A percentile compares a stretch with the other conserved stretches of the same genome.
Evolutionary conservation across 495 filamentous ascomycete genomes (phyloP).

Genomic region (Penicillium maclennaniae): DNA sequence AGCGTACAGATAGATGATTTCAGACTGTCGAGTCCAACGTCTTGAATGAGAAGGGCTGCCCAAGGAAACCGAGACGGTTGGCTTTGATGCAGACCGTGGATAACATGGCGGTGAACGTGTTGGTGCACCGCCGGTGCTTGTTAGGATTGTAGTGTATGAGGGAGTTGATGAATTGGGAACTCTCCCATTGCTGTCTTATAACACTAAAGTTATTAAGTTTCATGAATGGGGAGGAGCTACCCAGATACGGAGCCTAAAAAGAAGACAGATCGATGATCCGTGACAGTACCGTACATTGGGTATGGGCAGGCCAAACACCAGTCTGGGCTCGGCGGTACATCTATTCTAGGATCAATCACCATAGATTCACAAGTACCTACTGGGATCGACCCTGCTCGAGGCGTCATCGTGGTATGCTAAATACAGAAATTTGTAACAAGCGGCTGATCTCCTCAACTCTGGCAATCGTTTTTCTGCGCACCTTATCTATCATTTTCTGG

Average conservation of each 20-base stretch:
- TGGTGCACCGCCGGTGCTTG: not conserved
- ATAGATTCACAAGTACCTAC: not conserved
- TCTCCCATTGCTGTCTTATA: too few relatives aligned
- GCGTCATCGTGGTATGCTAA: slow-evolving; percentile 7
- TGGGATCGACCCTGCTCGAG: slow-evolving; percentile 7
- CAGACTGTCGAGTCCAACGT: slow-evolving; percentile 15
- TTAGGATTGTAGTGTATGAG: not conserved
- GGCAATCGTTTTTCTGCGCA: slow-evolving; percentile 17
- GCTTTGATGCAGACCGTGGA: slow-evolving; percentile 9
- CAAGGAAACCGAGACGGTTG: slow-evolving; percentile 1
- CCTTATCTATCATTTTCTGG: slow-evolving; percentile 29
- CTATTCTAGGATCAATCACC: not conserved
- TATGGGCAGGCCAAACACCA: slow-evolving; percentile 1
- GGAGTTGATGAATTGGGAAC: not conserved
- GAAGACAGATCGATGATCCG: slow-evolving; percentile 16
- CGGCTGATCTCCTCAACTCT: slow-evolving; percentile 22
- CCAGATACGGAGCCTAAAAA: slow-evolving; percentile 18
- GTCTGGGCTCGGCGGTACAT: slow-evolving; percentile 11
- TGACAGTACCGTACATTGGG: slow-evolving; percentile 7
- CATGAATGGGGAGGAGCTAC: not conserved
- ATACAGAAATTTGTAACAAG: slow-evolving; percentile 9
- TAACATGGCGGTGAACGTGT: slow-evolving; percentile 6
- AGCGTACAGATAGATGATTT: slow-evolving; percentile 13
- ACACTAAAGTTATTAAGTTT: too few relatives aligned
- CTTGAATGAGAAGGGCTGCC: not conserved